Conservation (phyloP, 164 flowering plant genomes). For the Aristolochia fimbriata region DNA sequence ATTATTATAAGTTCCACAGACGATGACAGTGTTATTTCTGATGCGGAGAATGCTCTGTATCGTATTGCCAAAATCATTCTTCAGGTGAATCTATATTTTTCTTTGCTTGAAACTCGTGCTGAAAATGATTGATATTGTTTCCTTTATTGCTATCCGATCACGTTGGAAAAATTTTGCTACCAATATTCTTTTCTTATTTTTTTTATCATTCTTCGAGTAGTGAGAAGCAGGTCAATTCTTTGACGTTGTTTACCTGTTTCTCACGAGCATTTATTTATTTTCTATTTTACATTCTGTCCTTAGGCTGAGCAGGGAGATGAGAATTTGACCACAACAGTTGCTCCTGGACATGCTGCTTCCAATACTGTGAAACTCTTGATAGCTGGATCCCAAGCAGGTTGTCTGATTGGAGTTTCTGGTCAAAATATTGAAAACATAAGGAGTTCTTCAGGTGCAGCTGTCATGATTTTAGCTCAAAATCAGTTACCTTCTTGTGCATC, state of each 20-base stretch:
- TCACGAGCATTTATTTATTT: too few species aligned
- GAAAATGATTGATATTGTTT: background rate
- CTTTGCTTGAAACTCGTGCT: background rate
- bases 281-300: too few species aligned
- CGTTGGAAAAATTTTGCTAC: background rate
- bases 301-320: too few species aligned
- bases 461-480: conserved; percentile 55
- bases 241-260: too few species aligned
- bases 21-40: conserved; percentile 33
- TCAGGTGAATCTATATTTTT: conserved; percentile 30
- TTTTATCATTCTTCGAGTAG: too few species aligned
- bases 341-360: conserved; percentile 50
- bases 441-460: conserved; percentile 62
- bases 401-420: conserved; percentile 77
- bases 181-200: too few species aligned
- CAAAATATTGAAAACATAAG: conserved; percentile 74
- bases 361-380: conserved; percentile 76
- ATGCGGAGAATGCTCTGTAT: conserved; percentile 78
- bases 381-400: conserved; percentile 95
- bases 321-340: conserved; percentile 18
- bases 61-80: conserved; percentile 54
- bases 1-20: conserved; percentile 75
- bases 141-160: background rate
- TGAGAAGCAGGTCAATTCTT: too few species aligned
- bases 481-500: conserved; percentile 89